Percentiles rank a stretch among this genome's conserved stretches.
phyloP scores from a whole-genome alignment of 2,329 filamentous ascomycete genomes.

The Domatiomyces globalis region DNA sequence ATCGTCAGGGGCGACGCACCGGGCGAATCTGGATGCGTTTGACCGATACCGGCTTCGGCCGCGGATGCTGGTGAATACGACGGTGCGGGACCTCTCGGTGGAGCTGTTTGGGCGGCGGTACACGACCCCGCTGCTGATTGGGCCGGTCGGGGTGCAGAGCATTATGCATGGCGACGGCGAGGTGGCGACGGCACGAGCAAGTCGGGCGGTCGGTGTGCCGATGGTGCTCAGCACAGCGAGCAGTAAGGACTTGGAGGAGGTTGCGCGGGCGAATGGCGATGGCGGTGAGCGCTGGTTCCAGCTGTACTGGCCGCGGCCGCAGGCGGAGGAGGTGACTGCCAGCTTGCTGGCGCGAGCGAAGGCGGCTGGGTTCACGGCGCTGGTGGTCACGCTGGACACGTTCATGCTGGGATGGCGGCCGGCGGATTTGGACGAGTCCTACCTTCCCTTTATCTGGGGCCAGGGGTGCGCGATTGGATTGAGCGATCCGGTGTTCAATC shows the following conservation, averaged over 20 bases:
- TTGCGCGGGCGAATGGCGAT: slow-evolving; percentile 42
- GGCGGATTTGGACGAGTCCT: slow-evolving; percentile 47
- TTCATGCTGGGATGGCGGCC: slow-evolving; percentile 55
- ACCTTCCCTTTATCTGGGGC: slow-evolving; percentile 28
- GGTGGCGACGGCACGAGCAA: slow-evolving; percentile 46
- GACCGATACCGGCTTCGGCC: slow-evolving; percentile 20
- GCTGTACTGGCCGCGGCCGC: slow-evolving; percentile 51
- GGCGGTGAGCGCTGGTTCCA: slow-evolving; percentile 52
- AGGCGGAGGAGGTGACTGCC: slow-evolving; percentile 48
- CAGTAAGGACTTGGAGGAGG: slow-evolving; percentile 49
- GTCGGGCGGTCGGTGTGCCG: slow-evolving; percentile 44
- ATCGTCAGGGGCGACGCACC: slow-evolving; percentile 22
- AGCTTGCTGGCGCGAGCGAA: slow-evolving; percentile 49
- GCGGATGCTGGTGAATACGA: slow-evolving; percentile 23
- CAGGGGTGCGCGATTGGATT: slow-evolving; percentile 47
- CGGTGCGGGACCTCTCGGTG: slow-evolving; percentile 33
- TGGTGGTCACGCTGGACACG: slow-evolving; percentile 61
- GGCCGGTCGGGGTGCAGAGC: slow-evolving; percentile 54
- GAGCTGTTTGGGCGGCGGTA: slow-evolving; percentile 38
- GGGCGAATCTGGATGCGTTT: slow-evolving; percentile 22
- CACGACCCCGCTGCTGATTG: slow-evolving; percentile 43
- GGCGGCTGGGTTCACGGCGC: slow-evolving; percentile 44
- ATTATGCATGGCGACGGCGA: slow-evolving; percentile 54
- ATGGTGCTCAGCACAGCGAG: slow-evolving; percentile 54
- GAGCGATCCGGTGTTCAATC: slow-evolving; percentile 50